Conservation (phyloP, 2,329 filamentous ascomycete species). For the Colletotrichum eremochloae region DNA sequence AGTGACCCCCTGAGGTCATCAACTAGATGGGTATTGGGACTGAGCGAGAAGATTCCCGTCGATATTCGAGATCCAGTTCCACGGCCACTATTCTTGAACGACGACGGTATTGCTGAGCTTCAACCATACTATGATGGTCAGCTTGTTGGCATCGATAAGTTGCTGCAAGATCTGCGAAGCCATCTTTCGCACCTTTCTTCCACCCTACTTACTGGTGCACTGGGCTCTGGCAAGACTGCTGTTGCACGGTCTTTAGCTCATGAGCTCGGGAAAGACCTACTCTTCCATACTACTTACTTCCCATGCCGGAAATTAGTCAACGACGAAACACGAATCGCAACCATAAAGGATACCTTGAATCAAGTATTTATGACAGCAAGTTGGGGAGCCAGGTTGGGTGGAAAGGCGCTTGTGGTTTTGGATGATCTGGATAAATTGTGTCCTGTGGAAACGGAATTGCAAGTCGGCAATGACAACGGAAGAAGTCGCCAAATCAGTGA, state of each 20-base stretch:
- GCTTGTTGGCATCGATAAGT: constrained; percentile 86
- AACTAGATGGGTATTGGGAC: constrained; percentile 78
- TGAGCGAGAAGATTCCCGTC: constrained; percentile 79
- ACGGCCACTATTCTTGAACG: constrained; percentile 69
- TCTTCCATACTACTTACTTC: constrained; percentile 89
- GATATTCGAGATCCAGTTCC: constrained; percentile 83
- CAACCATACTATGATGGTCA: constrained; percentile 68
- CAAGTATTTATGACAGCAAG: constrained; percentile 89
- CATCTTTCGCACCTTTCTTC: constrained; percentile 90
- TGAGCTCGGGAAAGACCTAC: constrained; percentile 75
- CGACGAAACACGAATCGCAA: constrained; percentile 89
- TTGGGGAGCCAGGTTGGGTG: constrained; percentile 91
- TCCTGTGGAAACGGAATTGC: constrained; percentile 92
- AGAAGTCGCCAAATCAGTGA: constrained; percentile 94
- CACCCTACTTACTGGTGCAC: constrained; percentile 87
- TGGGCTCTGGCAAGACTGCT: constrained; percentile 91
- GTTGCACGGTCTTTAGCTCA: constrained; percentile 83
- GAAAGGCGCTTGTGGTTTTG: constrained; percentile 85
- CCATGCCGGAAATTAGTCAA: constrained; percentile 89
- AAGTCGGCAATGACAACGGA: constrained; percentile 93
- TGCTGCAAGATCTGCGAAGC: constrained; percentile 79
- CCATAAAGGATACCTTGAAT: constrained; percentile 89
- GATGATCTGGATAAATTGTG: constrained; percentile 96
- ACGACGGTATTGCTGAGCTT: constrained; percentile 63
- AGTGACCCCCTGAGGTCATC: constrained; percentile 42